Evolutionary conservation across 148 eudicot genomes (phyloP), one percentile per base, ranked within the genome.

Genomic region (Cornus kousa): DNA sequence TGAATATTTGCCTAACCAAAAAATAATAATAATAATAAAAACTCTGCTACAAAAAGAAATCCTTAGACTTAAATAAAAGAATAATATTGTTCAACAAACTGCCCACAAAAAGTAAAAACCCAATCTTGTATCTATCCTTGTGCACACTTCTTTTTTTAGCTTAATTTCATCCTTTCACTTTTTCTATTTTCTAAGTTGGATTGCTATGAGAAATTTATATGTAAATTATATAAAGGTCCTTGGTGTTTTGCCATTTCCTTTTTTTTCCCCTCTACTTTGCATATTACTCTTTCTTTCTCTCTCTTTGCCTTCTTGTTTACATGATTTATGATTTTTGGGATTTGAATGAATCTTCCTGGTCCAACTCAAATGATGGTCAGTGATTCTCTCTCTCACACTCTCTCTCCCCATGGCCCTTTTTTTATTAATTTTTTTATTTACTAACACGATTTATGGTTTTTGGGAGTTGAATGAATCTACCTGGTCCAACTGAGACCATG

Each of bases 401-500:
- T 12, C 31, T 76, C 31, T 11, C 67, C 24, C n/a, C n/a, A n/a
- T n/a, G 46, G n/a, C 37, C n/a, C 24, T 53, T 74, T 69, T 72
- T 77, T 73, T n/a, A n/a, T n/a, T n/a, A n/a, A n/a, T n/a, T n/a
- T n/a, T n/a, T n/a, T n/a, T n/a, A n/a, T 81, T 80, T 77, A 77
- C n/a, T n/a, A n/a, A n/a, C 77, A 70, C 73, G 82, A 80, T 67
- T 67, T 78, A 74, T 35, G 79, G 79, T 67, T 78, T 82, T 82
- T 86, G 85, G 91, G 89, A 87, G 87, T 87, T 83, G 87, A 78
- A 86, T 80, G 78, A 68, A 81, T 75, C 71, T 73, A 33, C 79
- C 73, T n/a, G 82, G 83, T 81, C 86, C 84, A 86, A 80, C 82
- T 82, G 74, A 65, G 68, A 55, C 78, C 78, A 77, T 77, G 77